These are phyloP conservation scores for Physcia stellaris DNA, from an alignment of 495 filamentous ascomycete genomes.

Conservation along the genomic window DNA sequence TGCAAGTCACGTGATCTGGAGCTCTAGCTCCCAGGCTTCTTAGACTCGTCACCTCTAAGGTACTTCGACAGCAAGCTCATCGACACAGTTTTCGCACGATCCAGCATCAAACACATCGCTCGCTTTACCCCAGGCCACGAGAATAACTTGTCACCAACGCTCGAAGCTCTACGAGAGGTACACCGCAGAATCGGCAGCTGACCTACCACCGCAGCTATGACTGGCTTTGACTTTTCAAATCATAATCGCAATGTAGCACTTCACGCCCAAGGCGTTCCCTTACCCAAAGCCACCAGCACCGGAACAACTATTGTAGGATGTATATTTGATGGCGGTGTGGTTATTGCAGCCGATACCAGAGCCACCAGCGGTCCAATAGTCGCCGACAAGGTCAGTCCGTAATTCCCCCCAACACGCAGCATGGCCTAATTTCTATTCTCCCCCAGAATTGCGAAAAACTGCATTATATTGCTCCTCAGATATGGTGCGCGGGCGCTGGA, in stretches of 20 bases:
- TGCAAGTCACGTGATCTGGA: no score
- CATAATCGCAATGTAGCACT: constrained; percentile 95
- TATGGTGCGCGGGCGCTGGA: constrained; percentile 98
- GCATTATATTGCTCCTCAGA: constrained; percentile 96
- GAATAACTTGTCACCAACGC: no score
- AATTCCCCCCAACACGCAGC: neutral
- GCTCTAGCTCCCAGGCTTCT: no score
- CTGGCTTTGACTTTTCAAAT: constrained; percentile 99
- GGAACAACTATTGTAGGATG: constrained; percentile 99
- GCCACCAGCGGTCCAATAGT: constrained; percentile 96
- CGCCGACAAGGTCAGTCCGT: constrained; percentile 69
- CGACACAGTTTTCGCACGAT: no score
- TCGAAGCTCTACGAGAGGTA: no score
- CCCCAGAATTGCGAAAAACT: constrained; percentile 95
- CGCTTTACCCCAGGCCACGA: no score
- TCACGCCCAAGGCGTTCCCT: constrained; percentile 80
- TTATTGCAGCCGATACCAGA: constrained; percentile 95
- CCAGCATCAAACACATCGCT: no score
- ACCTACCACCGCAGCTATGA: constrained; percentile 47
- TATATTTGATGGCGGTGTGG: constrained; percentile 91
- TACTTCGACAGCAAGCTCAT: no score
- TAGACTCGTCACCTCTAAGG: no score
- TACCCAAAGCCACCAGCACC: constrained; percentile 96
- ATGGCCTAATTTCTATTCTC: constrained; percentile 1
- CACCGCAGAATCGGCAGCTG: no score